Base-by-base conservation (phyloP, 1,139 yeast species). In the Yamadazyma jaroonii region DNA sequence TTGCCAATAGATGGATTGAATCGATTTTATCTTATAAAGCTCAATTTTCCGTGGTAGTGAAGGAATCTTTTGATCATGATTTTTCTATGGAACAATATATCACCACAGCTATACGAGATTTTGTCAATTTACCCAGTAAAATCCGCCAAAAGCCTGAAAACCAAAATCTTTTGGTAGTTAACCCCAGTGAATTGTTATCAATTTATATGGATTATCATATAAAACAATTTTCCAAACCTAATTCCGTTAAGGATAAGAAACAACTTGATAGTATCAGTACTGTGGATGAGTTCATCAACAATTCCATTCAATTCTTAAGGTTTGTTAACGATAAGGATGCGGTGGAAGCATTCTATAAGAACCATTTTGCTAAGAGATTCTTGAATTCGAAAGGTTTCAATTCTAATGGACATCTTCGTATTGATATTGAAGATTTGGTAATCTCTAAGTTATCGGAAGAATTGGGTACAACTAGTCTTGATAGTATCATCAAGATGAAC, bases 401-500 rank as follows among this genome's bases (percentile, higher is more conserved):
- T 3, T 49, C 45, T 30, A 32, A 32, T 29, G 14, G 34, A 4
- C 47, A 44, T 4, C 37, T 47, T 6, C 50, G 50, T 15, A 61
- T 72, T 4, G 94, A 86, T 42, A 62, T 83, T 8, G 97, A 90
- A 56, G 81, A 81, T 49, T 63, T 74, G 39, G 70, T 89, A 57
- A 77, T 92, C 25, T 72, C 84, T 1, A 81, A 78, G 53, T 67
- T 90, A 36, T 79, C 84, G 47, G 81, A 80, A 50, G 96, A 87
- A 53, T 74, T 85, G 52, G 97, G 97, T 0, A 72, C 87, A 2
- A 75, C 90, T 0, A 85, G 87, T 39, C 80, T 95, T 3, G 77
- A 85, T 3, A 85, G 84, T 51, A 72, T 90, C 31, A 92, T 88
- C 53, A 89, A 88, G 36, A 92, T 92, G 98, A 81, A 89, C 51